Percentiles rank a stretch among this genome's conserved stretches.
These are phyloP conservation scores for Colletotrichum sp. DNA, from an alignment of 2,329 filamentous ascomycete species.

Conservation along the genomic window DNA sequence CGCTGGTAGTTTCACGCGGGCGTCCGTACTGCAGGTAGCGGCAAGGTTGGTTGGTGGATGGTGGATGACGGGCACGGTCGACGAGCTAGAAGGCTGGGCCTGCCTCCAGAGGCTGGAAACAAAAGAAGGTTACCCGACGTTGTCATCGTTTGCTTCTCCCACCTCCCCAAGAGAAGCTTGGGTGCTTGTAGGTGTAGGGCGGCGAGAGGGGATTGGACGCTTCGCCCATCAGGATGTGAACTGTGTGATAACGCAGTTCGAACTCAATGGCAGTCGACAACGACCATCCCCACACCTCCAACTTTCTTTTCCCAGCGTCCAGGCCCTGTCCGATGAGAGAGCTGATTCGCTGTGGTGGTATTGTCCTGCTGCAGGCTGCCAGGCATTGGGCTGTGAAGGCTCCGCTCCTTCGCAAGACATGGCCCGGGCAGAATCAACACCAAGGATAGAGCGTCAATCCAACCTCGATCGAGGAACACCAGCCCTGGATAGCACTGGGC, in stretches of 20 bases:
- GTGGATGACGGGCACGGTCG: background rate
- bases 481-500: background rate
- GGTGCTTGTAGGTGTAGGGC: conserved; percentile 9
- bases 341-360: background rate
- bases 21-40: background rate
- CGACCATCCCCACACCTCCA: background rate
- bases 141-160: conserved; percentile 2
- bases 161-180: background rate
- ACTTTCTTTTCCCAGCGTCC: background rate
- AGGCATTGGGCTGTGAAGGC: background rate
- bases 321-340: background rate
- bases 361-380: background rate
- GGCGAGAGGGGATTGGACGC: conserved; percentile 2
- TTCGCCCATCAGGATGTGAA: background rate
- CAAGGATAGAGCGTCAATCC: conserved; percentile 1
- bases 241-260: background rate
- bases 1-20: conserved; percentile 11
- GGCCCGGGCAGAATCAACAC: background rate
- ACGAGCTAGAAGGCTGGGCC: conserved; percentile 1
- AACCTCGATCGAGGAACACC: background rate
- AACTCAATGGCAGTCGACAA: conserved; percentile 3
- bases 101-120: conserved; percentile 4
- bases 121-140: conserved; percentile 14
- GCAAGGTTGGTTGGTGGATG: background rate
- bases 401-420: background rate